These are phyloP conservation scores for Aeschynomene evenia DNA, from an alignment of 306 rosid species.

Conservation along the genomic window DNA sequence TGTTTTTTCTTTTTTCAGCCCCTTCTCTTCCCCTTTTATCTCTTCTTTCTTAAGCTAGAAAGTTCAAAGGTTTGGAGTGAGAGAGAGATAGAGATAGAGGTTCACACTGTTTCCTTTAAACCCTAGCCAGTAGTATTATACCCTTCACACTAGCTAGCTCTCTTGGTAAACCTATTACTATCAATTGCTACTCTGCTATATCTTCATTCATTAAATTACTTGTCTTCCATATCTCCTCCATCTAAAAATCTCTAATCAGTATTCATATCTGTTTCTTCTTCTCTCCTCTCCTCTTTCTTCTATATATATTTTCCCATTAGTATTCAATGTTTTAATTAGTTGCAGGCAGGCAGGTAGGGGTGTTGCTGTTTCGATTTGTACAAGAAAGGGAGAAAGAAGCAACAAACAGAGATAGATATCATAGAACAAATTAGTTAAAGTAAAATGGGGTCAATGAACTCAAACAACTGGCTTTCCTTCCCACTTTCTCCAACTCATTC, in stretches of 20 bases:
- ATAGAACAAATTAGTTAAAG: no score
- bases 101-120: slow-evolving; percentile 35
- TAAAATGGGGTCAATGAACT: slow-evolving; percentile 63
- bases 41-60: slow-evolving; percentile 20
- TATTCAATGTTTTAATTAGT: slow-evolving; percentile 13
- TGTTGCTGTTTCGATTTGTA: slow-evolving; percentile 33
- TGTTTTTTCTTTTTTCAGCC: slow-evolving; percentile 53
- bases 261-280: background rate
- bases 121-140: slow-evolving; percentile 8
- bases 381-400: no score
- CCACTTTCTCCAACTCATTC: slow-evolving; percentile 88
- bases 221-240: background rate
- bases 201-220: background rate
- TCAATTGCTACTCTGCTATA: background rate
- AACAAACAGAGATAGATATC: no score
- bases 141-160: background rate
- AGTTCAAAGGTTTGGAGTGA: slow-evolving; percentile 17
- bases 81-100: background rate
- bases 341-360: no score
- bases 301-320: no score
- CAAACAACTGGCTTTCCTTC: slow-evolving; percentile 97
- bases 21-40: slow-evolving; percentile 14
- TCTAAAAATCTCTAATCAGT: background rate
- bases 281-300: background rate
- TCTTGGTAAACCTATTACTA: slow-evolving; percentile 22